Conservation (phyloP, 306 rosid genomes). For the Prunus dulcis region DNA sequence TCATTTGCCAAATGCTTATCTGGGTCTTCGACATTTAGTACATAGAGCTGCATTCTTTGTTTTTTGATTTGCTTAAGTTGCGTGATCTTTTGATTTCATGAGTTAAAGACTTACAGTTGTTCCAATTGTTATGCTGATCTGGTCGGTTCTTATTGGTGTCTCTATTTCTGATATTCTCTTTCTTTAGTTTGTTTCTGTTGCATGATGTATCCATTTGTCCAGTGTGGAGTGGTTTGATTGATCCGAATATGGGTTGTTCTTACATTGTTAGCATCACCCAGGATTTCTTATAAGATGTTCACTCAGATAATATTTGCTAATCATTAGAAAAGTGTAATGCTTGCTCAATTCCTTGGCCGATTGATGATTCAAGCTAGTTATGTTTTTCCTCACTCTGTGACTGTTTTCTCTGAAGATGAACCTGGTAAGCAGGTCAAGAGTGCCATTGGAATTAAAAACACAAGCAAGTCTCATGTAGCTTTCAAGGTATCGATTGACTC, state of each 20-base stretch:
- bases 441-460: conserved; percentile 78
- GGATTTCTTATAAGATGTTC: background rate
- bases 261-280: background rate
- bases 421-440: conserved; percentile 91
- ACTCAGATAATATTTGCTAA: background rate
- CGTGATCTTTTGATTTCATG: conserved; percentile 4
- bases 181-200: conserved; percentile 6
- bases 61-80: conserved; percentile 15
- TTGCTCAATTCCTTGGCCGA: conserved; percentile 4
- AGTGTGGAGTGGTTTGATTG: background rate
- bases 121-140: background rate
- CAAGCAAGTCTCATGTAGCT: conserved; percentile 73
- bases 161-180: background rate
- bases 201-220: background rate
- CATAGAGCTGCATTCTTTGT: background rate
- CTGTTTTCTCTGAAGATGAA: conserved; percentile 56
- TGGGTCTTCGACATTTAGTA: conserved; percentile 10
- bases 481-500: conserved; percentile 60
- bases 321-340: background rate
- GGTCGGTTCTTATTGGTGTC: background rate
- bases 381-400: conserved; percentile 22
- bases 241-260: background rate
- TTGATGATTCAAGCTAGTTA: background rate
- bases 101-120: background rate
- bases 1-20: conserved; percentile 12